Base-by-base conservation (phyloP, 257 asterid species). In the Capsicum baccatum region DNA sequence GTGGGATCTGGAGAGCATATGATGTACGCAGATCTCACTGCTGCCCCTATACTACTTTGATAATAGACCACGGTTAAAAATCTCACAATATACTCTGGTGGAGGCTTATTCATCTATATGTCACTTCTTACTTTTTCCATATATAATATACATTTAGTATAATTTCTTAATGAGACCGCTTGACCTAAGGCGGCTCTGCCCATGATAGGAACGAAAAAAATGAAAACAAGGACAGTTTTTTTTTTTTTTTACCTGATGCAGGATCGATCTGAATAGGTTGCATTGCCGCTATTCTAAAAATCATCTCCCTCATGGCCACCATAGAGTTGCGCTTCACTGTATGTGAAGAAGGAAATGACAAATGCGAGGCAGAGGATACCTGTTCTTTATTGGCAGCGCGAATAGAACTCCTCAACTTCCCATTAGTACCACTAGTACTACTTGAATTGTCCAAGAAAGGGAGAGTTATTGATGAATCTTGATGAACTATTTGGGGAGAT, bases 241-340 rank as follows among this genome's bases (percentile, higher is more conserved):
- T 26, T 26, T 26, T 26, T 26, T 68, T 68, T 10, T 68, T 68
- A 68, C 78, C 98, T 0, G 94, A 83, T 58, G 94, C 98, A 6
- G 97, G 98, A 84, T 96, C 98, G 2, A 94, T 92, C 85, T 96
- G 94, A 55, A 96, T 91, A 17, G 99, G 98, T 85, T 96, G 99
- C 99, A 94, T 94, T 71, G 98, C 95, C 8, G 99, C 99, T 1
- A 96, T 90, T 52, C 94, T 86, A 60, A 94, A 96, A 0, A 96
- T 94, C 99, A 96, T 93, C 80, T 96, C 99, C 35, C 98, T 86
- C 98, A 94, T 94, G 9, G 96, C 94, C 15, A 92, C 98, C 97
- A 94, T 92, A 0, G 80, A 82, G 3, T 70, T 47, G 15, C 44
- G 68, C 55, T 82, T 82, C 56, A 11, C 16, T 3, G 57, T 47